These are phyloP conservation scores for Tolypocladium album DNA, from an alignment of 2,329 filamentous ascomycete species.

Conservation along the genomic window DNA sequence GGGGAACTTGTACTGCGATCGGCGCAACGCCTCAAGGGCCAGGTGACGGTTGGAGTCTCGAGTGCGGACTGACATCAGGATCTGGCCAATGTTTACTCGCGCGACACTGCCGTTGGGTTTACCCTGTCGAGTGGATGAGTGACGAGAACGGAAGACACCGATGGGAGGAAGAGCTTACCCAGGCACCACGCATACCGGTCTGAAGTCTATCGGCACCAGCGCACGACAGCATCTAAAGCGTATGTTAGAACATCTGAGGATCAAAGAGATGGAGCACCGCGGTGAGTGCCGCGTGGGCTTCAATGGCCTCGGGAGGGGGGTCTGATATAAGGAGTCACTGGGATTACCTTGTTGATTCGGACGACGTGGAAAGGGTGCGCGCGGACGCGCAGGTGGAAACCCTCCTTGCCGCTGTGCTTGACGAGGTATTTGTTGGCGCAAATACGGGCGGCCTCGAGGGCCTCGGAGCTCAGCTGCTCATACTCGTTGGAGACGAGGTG, in stretches of 20 bases:
- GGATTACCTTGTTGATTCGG: slow-evolving; percentile 98
- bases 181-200: slow-evolving; percentile 99
- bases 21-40: slow-evolving; percentile 96
- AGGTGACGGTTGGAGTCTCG: slow-evolving; percentile 86
- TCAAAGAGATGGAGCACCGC: slow-evolving; percentile 93
- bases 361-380: slow-evolving; percentile 99
- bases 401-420: slow-evolving; percentile 62
- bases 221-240: no score
- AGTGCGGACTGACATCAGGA: slow-evolving; percentile 93
- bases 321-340: no score
- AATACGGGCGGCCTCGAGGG: slow-evolving; percentile 98
- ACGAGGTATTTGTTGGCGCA: slow-evolving; percentile 98
- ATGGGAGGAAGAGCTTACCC: slow-evolving; percentile 17
- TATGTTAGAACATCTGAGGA: no score
- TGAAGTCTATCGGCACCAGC: slow-evolving; percentile 99
- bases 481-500: slow-evolving; percentile 99
- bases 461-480: slow-evolving; percentile 99
- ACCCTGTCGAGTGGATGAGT: slow-evolving; percentile 35
- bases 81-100: slow-evolving; percentile 99
- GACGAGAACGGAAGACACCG: no score
- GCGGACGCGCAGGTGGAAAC: slow-evolving; percentile 67
- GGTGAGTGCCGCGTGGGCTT: slow-evolving; percentile 62
- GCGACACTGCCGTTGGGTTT: slow-evolving; percentile 99
- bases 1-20: slow-evolving; percentile 99
- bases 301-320: slow-evolving; percentile 53